These are phyloP conservation scores for Penicillium palitans DNA, from an alignment of 2,329 filamentous ascomycete genomes.

Conservation along the genomic window DNA sequence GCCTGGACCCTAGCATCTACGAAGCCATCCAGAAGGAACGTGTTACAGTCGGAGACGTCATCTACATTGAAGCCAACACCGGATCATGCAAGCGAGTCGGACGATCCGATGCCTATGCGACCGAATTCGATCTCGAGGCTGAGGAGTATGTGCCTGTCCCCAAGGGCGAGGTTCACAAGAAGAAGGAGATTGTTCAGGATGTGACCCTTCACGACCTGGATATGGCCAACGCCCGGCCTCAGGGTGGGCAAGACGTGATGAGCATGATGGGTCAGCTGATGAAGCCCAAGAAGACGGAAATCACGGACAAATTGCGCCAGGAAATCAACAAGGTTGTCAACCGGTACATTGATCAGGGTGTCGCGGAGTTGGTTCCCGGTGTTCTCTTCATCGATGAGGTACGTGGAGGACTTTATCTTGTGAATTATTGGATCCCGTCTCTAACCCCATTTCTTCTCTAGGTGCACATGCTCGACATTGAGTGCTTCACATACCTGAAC, in stretches of 20 bases:
- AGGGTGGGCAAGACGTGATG: constrained; percentile 99
- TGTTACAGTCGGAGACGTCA: constrained; percentile 92
- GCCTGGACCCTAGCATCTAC: constrained; percentile 96
- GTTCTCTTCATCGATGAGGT: constrained; percentile 99
- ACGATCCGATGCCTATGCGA: constrained; percentile 93
- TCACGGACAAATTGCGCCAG: constrained; percentile 90
- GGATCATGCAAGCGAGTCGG: constrained; percentile 97
- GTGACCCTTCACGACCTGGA: constrained; percentile 96
- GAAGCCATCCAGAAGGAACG: constrained; percentile 98
- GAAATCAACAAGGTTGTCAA: constrained; percentile 99
- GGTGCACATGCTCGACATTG: constrained; percentile 99
- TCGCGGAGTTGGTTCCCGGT: constrained; percentile 95
- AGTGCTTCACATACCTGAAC: constrained; percentile 99
- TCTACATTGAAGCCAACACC: constrained; percentile 99
- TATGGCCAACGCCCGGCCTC: constrained; percentile 89
- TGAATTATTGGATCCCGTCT: constrained; percentile 21
- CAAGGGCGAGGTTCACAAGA: constrained; percentile 99
- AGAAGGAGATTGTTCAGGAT: constrained; percentile 99
- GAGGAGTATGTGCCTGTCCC: constrained; percentile 99
- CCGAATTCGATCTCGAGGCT: constrained; percentile 96
- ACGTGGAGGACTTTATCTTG: constrained; percentile 31
- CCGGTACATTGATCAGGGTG: constrained; percentile 97
- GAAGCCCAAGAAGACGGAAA: constrained; percentile 99
- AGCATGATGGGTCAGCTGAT: constrained; percentile 99
- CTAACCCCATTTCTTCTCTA: constrained; percentile 40